Evolutionary conservation across 257 asterid genomes (phyloP).

Genomic region (Solanum sejunctum): DNA sequence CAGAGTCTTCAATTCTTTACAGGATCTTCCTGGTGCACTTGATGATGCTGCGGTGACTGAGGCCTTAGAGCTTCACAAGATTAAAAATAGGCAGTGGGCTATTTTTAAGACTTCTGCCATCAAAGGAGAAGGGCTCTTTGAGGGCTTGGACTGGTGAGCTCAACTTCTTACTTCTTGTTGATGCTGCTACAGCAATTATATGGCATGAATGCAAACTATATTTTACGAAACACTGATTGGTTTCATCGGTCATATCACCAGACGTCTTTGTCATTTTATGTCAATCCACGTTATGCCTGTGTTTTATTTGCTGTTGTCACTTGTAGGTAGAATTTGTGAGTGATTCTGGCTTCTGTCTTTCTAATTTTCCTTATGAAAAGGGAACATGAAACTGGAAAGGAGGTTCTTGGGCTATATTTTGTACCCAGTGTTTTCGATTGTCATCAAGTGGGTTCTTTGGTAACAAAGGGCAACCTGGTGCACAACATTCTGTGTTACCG

Average conservation of each 20-base stretch:
- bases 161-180: neutral
- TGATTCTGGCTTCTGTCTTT: neutral
- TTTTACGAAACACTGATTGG: neutral
- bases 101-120: slow-evolving; percentile 90
- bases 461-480: neutral
- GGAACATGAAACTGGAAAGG: neutral
- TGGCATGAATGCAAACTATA: neutral
- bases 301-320: neutral
- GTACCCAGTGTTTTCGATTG: neutral
- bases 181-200: neutral
- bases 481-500: neutral
- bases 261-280: neutral
- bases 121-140: slow-evolving; percentile 94
- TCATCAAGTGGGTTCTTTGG: neutral
- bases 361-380: neutral
- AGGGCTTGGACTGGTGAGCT: slow-evolving; percentile 82
- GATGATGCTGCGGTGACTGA: slow-evolving; percentile 91
- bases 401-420: neutral
- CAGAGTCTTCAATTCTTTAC: neutral
- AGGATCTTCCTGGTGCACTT: slow-evolving; percentile 99
- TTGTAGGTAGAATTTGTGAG: neutral
- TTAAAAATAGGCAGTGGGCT: slow-evolving; percentile 88
- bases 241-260: neutral
- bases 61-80: slow-evolving; percentile 82
- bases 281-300: neutral